Evolutionary conservation across 2,329 filamentous ascomycete species (phyloP), one percentile per base, ranked within the genome.

Genomic region (Teratosphaeriaceae sp.): DNA sequence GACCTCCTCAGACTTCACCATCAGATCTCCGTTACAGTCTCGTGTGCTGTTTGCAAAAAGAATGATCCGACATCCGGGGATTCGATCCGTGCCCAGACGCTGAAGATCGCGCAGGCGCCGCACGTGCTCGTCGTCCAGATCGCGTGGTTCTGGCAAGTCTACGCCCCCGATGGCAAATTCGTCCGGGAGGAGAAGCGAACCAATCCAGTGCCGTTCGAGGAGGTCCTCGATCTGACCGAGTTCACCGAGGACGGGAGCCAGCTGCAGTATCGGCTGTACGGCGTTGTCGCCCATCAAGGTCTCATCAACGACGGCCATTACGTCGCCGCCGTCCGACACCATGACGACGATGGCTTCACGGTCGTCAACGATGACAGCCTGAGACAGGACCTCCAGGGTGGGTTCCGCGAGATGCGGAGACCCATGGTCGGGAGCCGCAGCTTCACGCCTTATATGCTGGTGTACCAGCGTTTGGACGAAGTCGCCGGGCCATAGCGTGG

Each of bases 271-370:
- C 36, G 33, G 12, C 21, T 47, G n/a, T 16, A 34, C 20, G 44
- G 44, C 8, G 37, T 45, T 16, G 43, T 51, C 23, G 29, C 38
- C 13, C 49, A 49, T n/a, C 12, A 5, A 1, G 49, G 49, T 2
- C 35, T 13, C 13, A 7, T 38, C 12, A 24, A 31, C 2, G 11
- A 16, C 2, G 49, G 49, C 7, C 49, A 51, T 35, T 51, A 51
- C 26, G 22, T 51, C 15, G 41, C 49, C 3, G 42, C 30, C n/a
- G 43, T 50, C 15, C 38, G 33, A 5, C 13, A 38, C n/a, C 30
- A n/a, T 4, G 27, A 40, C 15, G 38, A 16, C 20, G 21, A 24
- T 9, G 18, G 27, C 20, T 44, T 35, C 16, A 12, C n/a, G n/a
- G n/a, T 20, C 15, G 36, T 40, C 22, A 36, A 30, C 36, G 42